Evolutionary conservation across 2,329 filamentous ascomycete species (phyloP).

Genomic region (Neopestalotiopsis rosae): DNA sequence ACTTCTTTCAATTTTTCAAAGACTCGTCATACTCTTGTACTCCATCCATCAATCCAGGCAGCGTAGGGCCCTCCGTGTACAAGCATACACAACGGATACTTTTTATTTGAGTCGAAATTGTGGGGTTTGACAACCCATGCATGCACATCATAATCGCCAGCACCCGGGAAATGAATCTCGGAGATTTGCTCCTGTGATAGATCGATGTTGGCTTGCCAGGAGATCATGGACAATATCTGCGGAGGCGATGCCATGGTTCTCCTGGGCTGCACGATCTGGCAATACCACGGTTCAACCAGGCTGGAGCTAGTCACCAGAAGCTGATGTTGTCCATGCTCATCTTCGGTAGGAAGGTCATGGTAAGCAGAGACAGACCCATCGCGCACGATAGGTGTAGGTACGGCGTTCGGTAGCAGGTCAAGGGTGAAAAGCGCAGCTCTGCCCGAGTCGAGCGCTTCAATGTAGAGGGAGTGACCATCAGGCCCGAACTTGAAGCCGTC

Average conservation of each 20-base stretch:
- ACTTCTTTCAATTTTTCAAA: not conserved
- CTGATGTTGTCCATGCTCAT: conserved; percentile 30
- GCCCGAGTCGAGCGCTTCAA: conserved; percentile 39
- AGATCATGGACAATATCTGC: conserved; percentile 35
- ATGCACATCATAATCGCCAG: conserved; percentile 40
- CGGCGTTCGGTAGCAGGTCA: conserved; percentile 33
- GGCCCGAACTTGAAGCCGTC: conserved; percentile 40
- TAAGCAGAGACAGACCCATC: conserved; percentile 34
- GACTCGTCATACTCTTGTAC: conserved; percentile 39
- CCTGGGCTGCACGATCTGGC: conserved; percentile 39
- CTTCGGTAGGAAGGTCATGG: conserved; percentile 30
- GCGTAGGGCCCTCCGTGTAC: conserved; percentile 48
- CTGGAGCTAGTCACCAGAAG: conserved; percentile 43
- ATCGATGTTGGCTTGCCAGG: conserved; percentile 35
- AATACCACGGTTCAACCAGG: conserved; percentile 44
- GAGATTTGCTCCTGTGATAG: conserved; percentile 41
- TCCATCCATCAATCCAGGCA: conserved; percentile 60
- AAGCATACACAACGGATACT: conserved; percentile 43
- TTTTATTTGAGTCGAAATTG: conserved; percentile 40
- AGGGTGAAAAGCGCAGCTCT: conserved; percentile 39
- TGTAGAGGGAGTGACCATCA: conserved; percentile 37
- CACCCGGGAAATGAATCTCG: conserved; percentile 46
- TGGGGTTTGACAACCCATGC: conserved; percentile 45
- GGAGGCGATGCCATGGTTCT: conserved; percentile 23
- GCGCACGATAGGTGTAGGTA: conserved; percentile 30